phyloP scores from a whole-genome alignment of 2,329 filamentous ascomycete species.

The Reticulascus tulasneorum region DNA sequence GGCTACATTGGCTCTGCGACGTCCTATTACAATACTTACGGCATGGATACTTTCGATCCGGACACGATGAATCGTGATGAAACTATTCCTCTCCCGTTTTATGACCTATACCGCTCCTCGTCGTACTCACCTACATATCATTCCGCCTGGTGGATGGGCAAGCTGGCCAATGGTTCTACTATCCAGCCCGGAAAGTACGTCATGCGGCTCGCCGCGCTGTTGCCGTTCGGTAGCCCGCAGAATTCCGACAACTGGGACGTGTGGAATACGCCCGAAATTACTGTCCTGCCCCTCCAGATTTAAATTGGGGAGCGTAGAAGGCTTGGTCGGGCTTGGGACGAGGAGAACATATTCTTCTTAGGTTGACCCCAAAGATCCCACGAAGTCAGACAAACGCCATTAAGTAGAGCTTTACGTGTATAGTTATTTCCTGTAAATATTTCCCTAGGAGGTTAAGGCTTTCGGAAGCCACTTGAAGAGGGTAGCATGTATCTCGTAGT shows the following conservation, averaged over 20 bases:
- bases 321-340: too few species aligned
- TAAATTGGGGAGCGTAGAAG: too few species aligned
- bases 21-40: slow-evolving; percentile 18
- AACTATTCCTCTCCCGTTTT: slow-evolving; percentile 20
- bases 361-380: too few species aligned
- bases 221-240: slow-evolving; percentile 35
- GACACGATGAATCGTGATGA: slow-evolving; percentile 19
- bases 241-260: slow-evolving; percentile 40
- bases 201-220: slow-evolving; percentile 36
- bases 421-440: too few species aligned
- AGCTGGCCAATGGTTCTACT: slow-evolving; percentile 37
- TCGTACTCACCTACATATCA: slow-evolving; percentile 4
- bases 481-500: too few species aligned
- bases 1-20: slow-evolving; percentile 24
- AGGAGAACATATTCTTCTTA: too few species aligned
- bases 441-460: too few species aligned
- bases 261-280: slow-evolving; percentile 27
- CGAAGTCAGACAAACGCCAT: too few species aligned
- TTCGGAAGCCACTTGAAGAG: too few species aligned
- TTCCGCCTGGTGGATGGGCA: slow-evolving; percentile 37
- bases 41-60: slow-evolving; percentile 15
- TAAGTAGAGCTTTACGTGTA: too few species aligned
- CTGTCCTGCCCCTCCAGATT: too few species aligned
- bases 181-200: slow-evolving; percentile 36
- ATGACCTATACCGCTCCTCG: slow-evolving; percentile 16